phyloP scores from a whole-genome alignment of 768 basidiomycete species.

The Leccinum uliginosum region DNA sequence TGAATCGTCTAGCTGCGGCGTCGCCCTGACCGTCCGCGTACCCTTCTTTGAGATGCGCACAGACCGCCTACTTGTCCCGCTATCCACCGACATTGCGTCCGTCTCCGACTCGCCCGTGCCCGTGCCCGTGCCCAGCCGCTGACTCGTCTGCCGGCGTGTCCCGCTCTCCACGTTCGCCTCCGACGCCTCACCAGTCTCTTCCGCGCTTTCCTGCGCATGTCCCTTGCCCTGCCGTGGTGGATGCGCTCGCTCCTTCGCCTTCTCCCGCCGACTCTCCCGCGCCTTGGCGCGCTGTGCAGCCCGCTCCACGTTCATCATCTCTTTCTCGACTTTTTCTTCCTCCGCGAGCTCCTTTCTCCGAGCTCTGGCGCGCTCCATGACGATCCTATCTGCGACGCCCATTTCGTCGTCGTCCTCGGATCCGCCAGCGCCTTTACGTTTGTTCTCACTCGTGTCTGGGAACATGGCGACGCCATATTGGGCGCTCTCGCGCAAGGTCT shows the following conservation, averaged over 20 bases:
- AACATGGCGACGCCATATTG: slow-evolving; percentile 86
- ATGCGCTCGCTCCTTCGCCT: slow-evolving; percentile 21
- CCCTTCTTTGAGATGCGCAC: slow-evolving; percentile 3
- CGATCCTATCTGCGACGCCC: slow-evolving; percentile 37
- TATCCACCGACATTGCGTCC: slow-evolving; percentile 30
- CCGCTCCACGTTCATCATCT: slow-evolving; percentile 21
- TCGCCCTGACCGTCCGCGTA: background rate
- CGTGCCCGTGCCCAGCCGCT: background rate
- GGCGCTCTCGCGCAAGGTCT: slow-evolving; percentile 68
- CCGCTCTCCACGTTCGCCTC: background rate
- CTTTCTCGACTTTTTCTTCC: slow-evolving; percentile 35
- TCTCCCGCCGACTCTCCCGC: slow-evolving; percentile 15
- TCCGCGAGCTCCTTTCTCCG: slow-evolving; percentile 39
- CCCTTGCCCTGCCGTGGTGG: slow-evolving; percentile 5
- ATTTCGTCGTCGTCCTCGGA: slow-evolving; percentile 29
- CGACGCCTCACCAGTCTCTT: background rate
- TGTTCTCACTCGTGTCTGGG: slow-evolving; percentile 41
- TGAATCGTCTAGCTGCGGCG: background rate
- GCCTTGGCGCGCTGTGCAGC: slow-evolving; percentile 22
- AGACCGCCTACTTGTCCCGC: slow-evolving; percentile 9
- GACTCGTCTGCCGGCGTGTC: slow-evolving; percentile 1
- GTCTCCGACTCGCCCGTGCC: slow-evolving; percentile 16
- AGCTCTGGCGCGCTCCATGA: slow-evolving; percentile 40
- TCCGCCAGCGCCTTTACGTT: slow-evolving; percentile 34
- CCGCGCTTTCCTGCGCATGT: background rate